Evolutionary conservation across 768 basidiomycete genomes (phyloP).

Genomic region (Dendrothele bispora): DNA sequence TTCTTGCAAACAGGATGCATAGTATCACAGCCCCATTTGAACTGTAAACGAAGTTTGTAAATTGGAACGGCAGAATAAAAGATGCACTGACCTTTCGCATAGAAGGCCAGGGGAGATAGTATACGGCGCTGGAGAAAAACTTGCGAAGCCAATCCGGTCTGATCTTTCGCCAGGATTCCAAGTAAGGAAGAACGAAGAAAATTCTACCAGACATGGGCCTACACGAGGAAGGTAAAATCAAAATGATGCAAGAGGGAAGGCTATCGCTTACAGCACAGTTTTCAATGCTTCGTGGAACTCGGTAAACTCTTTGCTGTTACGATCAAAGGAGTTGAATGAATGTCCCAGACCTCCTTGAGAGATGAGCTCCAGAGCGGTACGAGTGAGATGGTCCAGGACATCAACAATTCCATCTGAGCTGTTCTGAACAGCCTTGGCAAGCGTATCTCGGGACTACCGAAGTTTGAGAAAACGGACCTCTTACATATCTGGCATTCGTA

Average conservation of each 20-base stretch:
- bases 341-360: slow-evolving; percentile 22
- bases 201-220: slow-evolving; percentile 23
- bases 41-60: slow-evolving; percentile 13
- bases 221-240: neutral
- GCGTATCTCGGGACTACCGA: neutral
- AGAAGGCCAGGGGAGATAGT: slow-evolving; percentile 22
- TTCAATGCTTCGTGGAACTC: slow-evolving; percentile 15
- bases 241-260: neutral
- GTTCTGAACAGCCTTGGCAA: neutral
- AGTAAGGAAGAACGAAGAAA: slow-evolving; percentile 23
- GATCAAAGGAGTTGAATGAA: slow-evolving; percentile 14
- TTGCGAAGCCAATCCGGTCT: slow-evolving; percentile 22
- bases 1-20: slow-evolving; percentile 21
- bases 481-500: too few relatives aligned
- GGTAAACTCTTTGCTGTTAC: slow-evolving; percentile 9
- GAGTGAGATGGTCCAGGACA: slow-evolving; percentile 19
- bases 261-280: slow-evolving; percentile 7
- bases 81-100: slow-evolving; percentile 14
- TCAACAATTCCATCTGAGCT: slow-evolving; percentile 9
- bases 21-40: slow-evolving; percentile 19
- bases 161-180: slow-evolving; percentile 22
- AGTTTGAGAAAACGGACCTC: too few relatives aligned
- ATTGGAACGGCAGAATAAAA: neutral
- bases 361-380: slow-evolving; percentile 21
- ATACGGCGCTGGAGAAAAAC: slow-evolving; percentile 11